Evolutionary conservation across 2,329 filamentous ascomycete genomes (phyloP).

Genomic region (Diaporthe sp.): DNA sequence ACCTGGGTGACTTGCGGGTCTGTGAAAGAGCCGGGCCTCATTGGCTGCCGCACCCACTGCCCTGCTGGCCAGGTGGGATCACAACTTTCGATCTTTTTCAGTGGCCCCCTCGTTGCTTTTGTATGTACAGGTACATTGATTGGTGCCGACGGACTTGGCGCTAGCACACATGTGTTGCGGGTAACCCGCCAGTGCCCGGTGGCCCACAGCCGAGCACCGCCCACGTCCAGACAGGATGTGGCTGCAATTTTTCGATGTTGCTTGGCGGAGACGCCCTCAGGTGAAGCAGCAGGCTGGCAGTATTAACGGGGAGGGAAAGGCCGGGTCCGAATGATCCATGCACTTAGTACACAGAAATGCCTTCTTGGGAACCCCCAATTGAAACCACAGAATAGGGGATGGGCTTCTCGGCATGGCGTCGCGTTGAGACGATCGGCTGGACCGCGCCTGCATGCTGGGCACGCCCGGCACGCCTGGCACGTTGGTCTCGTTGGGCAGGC

Average conservation of each 20-base stretch:
- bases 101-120: slow-evolving; percentile 15
- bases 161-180: background rate
- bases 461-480: background rate
- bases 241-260: slow-evolving; percentile 6
- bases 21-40: background rate
- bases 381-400: slow-evolving; percentile 8
- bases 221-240: background rate
- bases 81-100: slow-evolving; percentile 27
- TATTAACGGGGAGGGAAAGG: background rate
- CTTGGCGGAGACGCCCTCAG: background rate
- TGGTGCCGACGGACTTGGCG: background rate
- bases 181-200: slow-evolving; percentile 3
- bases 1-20: slow-evolving; percentile 23
- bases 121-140: slow-evolving; percentile 13
- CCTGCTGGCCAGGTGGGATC: slow-evolving; percentile 25
- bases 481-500: slow-evolving; percentile 16
- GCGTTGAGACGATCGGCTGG: slow-evolving; percentile 16
- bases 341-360: background rate
- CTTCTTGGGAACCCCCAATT: slow-evolving; percentile 4
- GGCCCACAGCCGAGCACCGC: slow-evolving; percentile 2
- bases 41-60: slow-evolving; percentile 20
- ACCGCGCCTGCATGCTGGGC: slow-evolving; percentile 4
- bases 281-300: background rate
- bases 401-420: slow-evolving; percentile 12
- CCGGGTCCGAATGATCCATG: background rate